Base-by-base conservation (phyloP, 805 yeast species). In the Hanseniaspora pseudoguilliermondii region DNA sequence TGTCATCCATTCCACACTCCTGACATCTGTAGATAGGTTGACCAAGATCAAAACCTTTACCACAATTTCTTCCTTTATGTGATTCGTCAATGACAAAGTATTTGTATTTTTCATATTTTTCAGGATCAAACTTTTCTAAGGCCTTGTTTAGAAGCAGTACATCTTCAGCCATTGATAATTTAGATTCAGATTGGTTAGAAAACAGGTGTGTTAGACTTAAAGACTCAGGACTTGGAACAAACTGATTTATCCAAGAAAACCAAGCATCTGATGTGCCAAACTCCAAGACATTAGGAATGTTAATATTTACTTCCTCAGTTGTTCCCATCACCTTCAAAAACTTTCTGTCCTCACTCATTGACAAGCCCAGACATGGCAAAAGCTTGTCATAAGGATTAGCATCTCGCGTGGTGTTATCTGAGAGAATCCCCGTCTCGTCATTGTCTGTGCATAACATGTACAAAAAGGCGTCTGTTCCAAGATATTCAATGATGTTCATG, bases 1-100 rank as follows among this genome's bases (percentile, higher is more conserved):
- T 83, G 9, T 80, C 81, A 67, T 86, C 95, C 58, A 76, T 78
- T 0, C 86, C 87, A 72, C 95, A 86, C 57, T 84, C 86, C 36
- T 73, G 73, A 64, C 95, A 86, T 55, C 87, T 72, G 64, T 83
- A 86, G 21, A 84, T 82, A 0, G 83, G 80, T 58, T 83, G 86
- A 25, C 84, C 84, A 3, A 66, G 62, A 41, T 73, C 75, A 60
- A 86, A 81, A 38, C 78, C 73, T 55, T 81, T 73, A 3, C 89
- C 84, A 71, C 95, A 86, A 20, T 81, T 80, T 61, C 83, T 76
- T n/a, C 81, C 82, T 2, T 69, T 64, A 55, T 85, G 86, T 41
- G 50, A 35, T 15, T 46, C 49, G 7, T 46, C 50, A 11, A 16
- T n/a, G 9, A 29, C 29, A 46, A 46, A 53, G 29, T 32, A 29